Percentiles rank a stretch among this genome's conserved stretches.
Conservation (phyloP, 192 early-diverging fungal species). For the Podila verticillata region DNA sequence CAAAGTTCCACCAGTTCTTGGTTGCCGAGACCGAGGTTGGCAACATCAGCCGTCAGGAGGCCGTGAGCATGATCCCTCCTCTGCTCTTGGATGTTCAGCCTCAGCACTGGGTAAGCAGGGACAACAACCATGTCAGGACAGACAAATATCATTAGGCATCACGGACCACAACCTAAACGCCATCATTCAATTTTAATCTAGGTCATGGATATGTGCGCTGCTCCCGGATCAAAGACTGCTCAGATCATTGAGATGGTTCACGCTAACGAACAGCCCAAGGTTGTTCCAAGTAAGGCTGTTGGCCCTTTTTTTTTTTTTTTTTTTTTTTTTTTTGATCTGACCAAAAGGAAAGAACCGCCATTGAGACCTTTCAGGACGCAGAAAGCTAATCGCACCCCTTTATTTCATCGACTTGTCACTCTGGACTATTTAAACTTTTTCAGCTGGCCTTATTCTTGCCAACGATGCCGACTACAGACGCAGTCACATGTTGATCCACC, state of each 20-base stretch:
- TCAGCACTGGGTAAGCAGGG: slow-evolving; percentile 73
- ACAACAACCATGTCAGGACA: background rate
- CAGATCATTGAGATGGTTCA: slow-evolving; percentile 88
- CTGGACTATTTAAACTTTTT: background rate
- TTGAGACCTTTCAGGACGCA: no score
- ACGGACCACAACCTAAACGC: background rate
- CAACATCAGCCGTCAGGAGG: slow-evolving; percentile 96
- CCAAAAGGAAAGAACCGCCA: no score
- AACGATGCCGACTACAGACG: slow-evolving; percentile 96
- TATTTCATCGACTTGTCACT: background rate
- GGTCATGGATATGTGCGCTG: slow-evolving; percentile 95
- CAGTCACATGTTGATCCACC: slow-evolving; percentile 94
- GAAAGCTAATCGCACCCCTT: background rate
- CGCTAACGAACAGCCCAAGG: slow-evolving; percentile 62
- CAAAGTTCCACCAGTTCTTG: slow-evolving; percentile 92
- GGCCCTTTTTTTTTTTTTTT: no score
- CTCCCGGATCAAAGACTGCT: slow-evolving; percentile 98
- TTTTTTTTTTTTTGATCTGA: background rate
- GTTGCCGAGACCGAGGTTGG: slow-evolving; percentile 98
- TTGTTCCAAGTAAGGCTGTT: slow-evolving; percentile 58
- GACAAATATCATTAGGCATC: background rate
- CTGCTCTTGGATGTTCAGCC: slow-evolving; percentile 90
- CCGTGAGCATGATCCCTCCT: slow-evolving; percentile 98
- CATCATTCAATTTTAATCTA: background rate
- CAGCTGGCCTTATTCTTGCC: slow-evolving; percentile 90